Evolutionary conservation across 2,329 filamentous ascomycete genomes (phyloP).

Genomic region (Gnomoniopsis smithogilvyi): DNA sequence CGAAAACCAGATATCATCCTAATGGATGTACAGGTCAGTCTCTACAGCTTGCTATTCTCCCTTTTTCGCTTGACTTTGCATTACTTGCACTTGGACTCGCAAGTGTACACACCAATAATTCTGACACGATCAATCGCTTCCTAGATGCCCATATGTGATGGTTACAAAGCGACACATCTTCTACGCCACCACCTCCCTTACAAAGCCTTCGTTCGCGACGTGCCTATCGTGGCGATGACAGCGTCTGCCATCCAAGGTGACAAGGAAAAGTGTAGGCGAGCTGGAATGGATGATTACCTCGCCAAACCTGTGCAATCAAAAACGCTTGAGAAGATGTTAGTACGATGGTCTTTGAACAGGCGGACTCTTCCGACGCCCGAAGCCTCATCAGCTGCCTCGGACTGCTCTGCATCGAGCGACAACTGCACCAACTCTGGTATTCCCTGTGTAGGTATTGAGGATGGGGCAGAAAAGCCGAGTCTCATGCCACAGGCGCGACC

Average conservation of each 20-base stretch:
- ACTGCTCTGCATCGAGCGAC: slow-evolving; percentile 24
- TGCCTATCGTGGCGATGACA: slow-evolving; percentile 53
- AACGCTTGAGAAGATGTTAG: slow-evolving; percentile 39
- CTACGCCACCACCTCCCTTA: slow-evolving; percentile 68
- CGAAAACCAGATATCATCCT: slow-evolving; percentile 70
- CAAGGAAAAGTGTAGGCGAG: slow-evolving; percentile 47
- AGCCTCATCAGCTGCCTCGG: background rate
- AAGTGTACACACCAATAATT: background rate
- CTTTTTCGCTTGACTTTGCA: background rate
- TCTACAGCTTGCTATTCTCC: background rate
- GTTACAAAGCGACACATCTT: slow-evolving; percentile 72
- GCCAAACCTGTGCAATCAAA: slow-evolving; percentile 52
- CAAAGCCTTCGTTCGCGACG: slow-evolving; percentile 53
- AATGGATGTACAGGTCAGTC: slow-evolving; percentile 63
- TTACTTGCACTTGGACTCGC: background rate
- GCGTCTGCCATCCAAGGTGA: slow-evolving; percentile 55
- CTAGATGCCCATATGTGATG: slow-evolving; percentile 69
- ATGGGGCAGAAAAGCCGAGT: background rate
- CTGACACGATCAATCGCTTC: background rate
- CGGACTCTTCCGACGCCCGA: slow-evolving; percentile 8
- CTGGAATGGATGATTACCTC: slow-evolving; percentile 55
- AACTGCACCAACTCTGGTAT: slow-evolving; percentile 23
- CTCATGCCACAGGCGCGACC: background rate
- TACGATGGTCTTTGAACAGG: slow-evolving; percentile 24
- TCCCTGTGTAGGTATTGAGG: slow-evolving; percentile 14